These are phyloP conservation scores for Camelina neglecta DNA, from an alignment of 345 rosid species.

Conservation along the genomic window DNA sequence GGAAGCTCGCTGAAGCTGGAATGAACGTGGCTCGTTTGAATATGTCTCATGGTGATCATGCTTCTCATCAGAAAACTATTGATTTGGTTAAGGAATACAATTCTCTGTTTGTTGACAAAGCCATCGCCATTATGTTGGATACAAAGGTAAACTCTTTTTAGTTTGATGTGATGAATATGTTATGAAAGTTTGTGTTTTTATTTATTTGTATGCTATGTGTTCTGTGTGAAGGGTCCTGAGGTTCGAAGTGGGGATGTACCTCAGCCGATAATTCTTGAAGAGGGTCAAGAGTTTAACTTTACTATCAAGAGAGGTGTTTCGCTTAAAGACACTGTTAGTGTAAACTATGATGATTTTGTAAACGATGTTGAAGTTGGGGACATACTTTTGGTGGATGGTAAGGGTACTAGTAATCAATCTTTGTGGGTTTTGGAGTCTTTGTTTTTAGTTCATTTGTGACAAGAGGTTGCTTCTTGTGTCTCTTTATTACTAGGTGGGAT, in stretches of 20 bases:
- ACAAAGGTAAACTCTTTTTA: constrained; percentile 67
- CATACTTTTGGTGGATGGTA: constrained; percentile 90
- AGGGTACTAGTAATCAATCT: constrained; percentile 8
- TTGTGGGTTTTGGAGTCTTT: constrained; percentile 1
- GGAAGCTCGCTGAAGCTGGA: constrained; percentile 93
- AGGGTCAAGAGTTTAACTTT: constrained; percentile 92
- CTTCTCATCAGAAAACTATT: constrained; percentile 84
- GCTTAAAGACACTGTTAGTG: constrained; percentile 80
- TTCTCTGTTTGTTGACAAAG: constrained; percentile 79
- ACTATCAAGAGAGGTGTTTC: constrained; percentile 83
- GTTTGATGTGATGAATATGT: not conserved
- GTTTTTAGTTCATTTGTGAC: not conserved
- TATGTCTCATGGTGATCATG: constrained; percentile 97
- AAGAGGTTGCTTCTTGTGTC: constrained; percentile 26
- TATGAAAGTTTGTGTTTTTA: not conserved
- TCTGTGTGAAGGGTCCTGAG: constrained; percentile 82
- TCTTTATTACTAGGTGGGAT: constrained; percentile 74
- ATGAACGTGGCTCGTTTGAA: constrained; percentile 97
- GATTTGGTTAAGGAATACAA: constrained; percentile 92
- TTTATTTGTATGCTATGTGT: constrained; percentile 5
- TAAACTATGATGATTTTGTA: constrained; percentile 90
- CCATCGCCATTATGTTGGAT: constrained; percentile 87
- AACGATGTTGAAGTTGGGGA: constrained; percentile 91
- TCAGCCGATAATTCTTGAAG: constrained; percentile 70
- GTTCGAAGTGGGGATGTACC: constrained; percentile 98